phyloP scores from a whole-genome alignment of 2,329 filamentous ascomycete genomes.

The Clarireedia homoeocarpa region DNA sequence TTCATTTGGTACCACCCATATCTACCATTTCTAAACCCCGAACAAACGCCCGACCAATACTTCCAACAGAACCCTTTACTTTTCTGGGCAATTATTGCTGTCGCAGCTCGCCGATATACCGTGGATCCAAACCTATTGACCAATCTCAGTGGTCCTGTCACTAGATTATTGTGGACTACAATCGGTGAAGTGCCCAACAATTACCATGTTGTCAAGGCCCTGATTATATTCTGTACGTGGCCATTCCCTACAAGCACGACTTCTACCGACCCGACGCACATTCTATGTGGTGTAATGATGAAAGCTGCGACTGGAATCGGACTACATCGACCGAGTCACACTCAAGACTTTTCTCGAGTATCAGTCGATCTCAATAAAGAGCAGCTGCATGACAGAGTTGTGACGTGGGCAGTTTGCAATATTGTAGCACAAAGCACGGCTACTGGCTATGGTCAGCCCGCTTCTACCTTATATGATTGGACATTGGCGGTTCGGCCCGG shows the following conservation, averaged over 20 bases:
- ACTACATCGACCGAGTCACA: conserved; percentile 71
- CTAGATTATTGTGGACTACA: conserved; percentile 67
- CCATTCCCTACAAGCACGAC: conserved; percentile 76
- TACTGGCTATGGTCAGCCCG: conserved; percentile 77
- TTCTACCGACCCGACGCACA: conserved; percentile 73
- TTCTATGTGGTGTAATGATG: conserved; percentile 74
- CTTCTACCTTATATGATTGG: conserved; percentile 70
- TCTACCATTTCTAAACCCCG: conserved; percentile 63
- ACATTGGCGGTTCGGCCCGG: conserved; percentile 56
- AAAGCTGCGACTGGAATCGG: conserved; percentile 79
- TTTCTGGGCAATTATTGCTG: conserved; percentile 77
- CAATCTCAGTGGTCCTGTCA: conserved; percentile 60
- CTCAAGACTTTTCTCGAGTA: conserved; percentile 74
- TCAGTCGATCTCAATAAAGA: conserved; percentile 69
- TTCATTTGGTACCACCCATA: conserved; percentile 72
- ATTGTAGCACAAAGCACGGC: conserved; percentile 74
- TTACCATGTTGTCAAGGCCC: conserved; percentile 73
- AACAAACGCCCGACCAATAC: conserved; percentile 63
- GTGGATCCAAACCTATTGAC: conserved; percentile 53
- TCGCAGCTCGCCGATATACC: conserved; percentile 64
- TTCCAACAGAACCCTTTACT: conserved; percentile 71
- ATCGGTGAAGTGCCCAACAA: conserved; percentile 70
- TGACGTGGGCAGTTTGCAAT: conserved; percentile 80
- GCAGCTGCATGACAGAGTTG: conserved; percentile 69
- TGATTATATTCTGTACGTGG: conserved; percentile 76